These are phyloP conservation scores for Pythium pyrilobum DNA, from an alignment of 352 stramenopile species.

Conservation along the genomic window DNA sequence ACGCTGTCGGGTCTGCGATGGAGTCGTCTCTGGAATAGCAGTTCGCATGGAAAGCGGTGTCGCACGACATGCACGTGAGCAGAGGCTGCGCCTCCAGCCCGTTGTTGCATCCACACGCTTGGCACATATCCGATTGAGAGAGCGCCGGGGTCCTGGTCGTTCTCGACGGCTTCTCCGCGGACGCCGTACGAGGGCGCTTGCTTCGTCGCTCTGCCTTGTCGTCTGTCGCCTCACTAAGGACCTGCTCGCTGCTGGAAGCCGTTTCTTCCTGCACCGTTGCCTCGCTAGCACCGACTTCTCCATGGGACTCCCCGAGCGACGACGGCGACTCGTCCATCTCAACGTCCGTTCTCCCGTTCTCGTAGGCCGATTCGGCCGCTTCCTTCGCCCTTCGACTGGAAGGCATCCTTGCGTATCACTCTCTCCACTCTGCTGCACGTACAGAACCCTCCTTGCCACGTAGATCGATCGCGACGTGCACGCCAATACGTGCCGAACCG, in stretches of 20 bases:
- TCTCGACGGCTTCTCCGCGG: not conserved
- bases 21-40: not conserved
- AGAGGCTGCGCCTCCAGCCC: not conserved
- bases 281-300: not conserved
- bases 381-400: conserved; percentile 2
- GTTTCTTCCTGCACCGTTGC: too few species aligned
- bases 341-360: conserved; percentile 5
- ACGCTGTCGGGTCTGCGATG: not conserved
- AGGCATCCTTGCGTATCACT: not conserved
- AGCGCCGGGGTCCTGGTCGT: not conserved
- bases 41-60: not conserved
- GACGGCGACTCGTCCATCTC: not conserved
- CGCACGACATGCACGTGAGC: conserved; percentile 6
- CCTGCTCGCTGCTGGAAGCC: too few species aligned
- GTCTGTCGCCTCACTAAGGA: not conserved
- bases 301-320: not conserved
- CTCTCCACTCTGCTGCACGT: not conserved
- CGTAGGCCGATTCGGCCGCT: not conserved
- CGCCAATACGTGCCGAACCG: too few species aligned
- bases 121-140: not conserved
- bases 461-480: not conserved
- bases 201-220: not conserved
- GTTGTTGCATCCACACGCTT: not conserved
- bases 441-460: not conserved
- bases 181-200: conserved; percentile 8